Evolutionary conservation across 78 protist species (phyloP).

Genomic region (Neovahlkampfia damariscottae): DNA sequence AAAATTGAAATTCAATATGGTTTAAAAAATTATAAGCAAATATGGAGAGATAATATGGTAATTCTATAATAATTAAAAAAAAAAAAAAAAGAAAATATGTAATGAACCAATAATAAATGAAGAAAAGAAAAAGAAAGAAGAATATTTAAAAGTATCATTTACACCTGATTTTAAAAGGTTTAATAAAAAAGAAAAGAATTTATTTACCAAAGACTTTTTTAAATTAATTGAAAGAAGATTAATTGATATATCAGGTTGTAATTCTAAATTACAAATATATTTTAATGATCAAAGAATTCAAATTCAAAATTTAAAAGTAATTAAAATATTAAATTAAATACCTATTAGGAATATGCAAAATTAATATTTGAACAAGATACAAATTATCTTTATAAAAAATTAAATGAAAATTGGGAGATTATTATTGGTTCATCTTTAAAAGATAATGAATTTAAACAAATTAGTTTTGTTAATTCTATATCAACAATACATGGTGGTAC

Average conservation of each 20-base stretch:
- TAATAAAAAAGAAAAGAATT: neutral
- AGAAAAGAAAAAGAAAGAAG: neutral
- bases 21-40: neutral
- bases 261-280: neutral
- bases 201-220: neutral
- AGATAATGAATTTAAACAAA: constrained; percentile 22
- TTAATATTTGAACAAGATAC: neutral
- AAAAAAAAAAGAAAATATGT: too few relatives aligned
- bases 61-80: too few relatives aligned
- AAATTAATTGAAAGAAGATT: constrained; percentile 7
- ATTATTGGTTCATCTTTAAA: constrained; percentile 10
- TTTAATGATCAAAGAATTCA: constrained; percentile 1
- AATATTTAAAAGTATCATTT: constrained; percentile 5
- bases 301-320: too few relatives aligned
- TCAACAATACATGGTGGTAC: constrained; percentile 85
- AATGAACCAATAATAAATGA: neutral
- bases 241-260: constrained; percentile 21
- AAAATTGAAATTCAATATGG: neutral
- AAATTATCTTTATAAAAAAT: neutral
- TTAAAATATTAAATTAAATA: too few relatives aligned
- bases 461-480: constrained; percentile 92
- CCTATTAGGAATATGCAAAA: neutral
- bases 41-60: constrained; percentile 20
- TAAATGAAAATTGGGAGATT: constrained; percentile 18
- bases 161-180: constrained; percentile 3